Percentiles rank a stretch among this genome's conserved stretches.
phyloP scores from a whole-genome alignment of 148 eudicot genomes.

The Camellia lanceoleosa region DNA sequence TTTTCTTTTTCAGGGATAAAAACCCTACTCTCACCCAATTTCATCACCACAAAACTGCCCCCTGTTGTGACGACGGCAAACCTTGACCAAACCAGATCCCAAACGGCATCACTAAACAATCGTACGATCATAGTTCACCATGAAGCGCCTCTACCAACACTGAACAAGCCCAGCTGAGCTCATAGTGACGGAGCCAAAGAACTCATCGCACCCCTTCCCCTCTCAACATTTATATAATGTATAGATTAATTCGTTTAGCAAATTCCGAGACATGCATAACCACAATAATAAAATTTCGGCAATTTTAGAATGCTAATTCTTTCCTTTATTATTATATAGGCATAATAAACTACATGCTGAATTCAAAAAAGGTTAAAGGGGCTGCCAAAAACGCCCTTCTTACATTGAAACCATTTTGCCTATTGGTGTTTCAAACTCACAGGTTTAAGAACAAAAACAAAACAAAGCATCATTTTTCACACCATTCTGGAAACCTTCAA shows the following conservation, averaged over 20 bases:
- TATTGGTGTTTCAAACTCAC: not conserved
- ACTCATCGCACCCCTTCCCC: too few species aligned
- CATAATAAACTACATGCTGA: not conserved
- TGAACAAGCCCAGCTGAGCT: not conserved
- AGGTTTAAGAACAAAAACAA: not conserved
- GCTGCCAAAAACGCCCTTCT: slow-evolving; percentile 6
- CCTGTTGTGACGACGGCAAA: too few species aligned
- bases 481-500: not conserved
- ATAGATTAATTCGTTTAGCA: not conserved
- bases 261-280: not conserved
- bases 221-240: not conserved
- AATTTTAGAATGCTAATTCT: not conserved
- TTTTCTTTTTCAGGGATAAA: too few species aligned
- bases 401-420: not conserved
- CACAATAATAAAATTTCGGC: not conserved
- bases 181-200: too few species aligned
- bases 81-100: too few species aligned
- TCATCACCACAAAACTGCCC: too few species aligned
- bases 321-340: not conserved
- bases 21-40: too few species aligned
- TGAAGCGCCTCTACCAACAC: too few species aligned
- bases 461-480: not conserved
- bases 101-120: too few species aligned
- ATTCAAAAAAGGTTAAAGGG: not conserved
- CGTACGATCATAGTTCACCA: too few species aligned